phyloP scores from a whole-genome alignment of 495 filamentous ascomycete species.

The Hyaloscypha hepaticicola region DNA sequence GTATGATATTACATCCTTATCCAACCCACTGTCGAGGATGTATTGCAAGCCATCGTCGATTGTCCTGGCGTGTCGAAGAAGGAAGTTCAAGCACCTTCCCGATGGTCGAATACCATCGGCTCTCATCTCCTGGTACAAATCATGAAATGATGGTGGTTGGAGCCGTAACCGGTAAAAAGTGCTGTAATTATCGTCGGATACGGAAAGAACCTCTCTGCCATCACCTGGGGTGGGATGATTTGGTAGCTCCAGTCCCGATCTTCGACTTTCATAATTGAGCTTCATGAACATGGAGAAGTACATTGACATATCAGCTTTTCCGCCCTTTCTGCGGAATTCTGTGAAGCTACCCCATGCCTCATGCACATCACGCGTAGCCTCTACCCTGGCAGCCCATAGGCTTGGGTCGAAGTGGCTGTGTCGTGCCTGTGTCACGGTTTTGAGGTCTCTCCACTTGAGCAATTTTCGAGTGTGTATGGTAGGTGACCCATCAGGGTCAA shows the following conservation, averaged over 20 bases:
- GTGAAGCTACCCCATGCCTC: conserved; percentile 33
- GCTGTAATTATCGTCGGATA: conserved; percentile 25
- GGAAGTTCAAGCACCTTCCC: conserved; percentile 24
- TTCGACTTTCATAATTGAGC: conserved; percentile 21
- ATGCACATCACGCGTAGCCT: conserved; percentile 29
- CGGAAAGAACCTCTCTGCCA: conserved; percentile 28
- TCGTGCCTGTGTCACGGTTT: neutral
- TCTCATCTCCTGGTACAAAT: conserved; percentile 31
- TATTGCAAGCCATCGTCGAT: conserved; percentile 20
- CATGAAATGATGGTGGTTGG: conserved; percentile 25
- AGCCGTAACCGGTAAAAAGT: conserved; percentile 18
- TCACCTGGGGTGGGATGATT: conserved; percentile 21
- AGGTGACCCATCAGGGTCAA: conserved; percentile 32
- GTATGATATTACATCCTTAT: conserved; percentile 3
- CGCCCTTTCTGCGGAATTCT: conserved; percentile 8
- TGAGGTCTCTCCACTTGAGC: conserved; percentile 3
- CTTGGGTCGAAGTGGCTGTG: neutral
- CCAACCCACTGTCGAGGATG: conserved; percentile 23
- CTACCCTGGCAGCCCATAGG: conserved; percentile 30
- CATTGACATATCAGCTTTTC: conserved; percentile 19
- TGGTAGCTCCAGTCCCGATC: neutral
- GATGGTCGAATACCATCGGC: conserved; percentile 19
- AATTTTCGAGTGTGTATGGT: conserved; percentile 30
- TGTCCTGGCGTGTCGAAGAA: conserved; percentile 26
- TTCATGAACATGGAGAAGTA: conserved; percentile 33